These are phyloP conservation scores for Cadophora sp. DNA, from an alignment of 2,329 filamentous ascomycete genomes.

Conservation along the genomic window DNA sequence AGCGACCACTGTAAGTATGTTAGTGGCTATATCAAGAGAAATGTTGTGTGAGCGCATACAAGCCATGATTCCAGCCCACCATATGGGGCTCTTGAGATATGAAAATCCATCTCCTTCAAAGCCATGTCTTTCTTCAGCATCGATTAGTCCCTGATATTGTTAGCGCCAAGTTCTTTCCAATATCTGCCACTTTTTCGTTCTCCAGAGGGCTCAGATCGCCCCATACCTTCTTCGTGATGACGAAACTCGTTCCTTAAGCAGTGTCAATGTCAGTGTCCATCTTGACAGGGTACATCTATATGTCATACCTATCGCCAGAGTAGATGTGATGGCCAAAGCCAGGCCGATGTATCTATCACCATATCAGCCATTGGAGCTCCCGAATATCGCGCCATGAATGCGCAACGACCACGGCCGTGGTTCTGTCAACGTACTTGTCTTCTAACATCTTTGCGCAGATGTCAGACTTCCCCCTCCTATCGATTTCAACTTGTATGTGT, in stretches of 20 bases:
- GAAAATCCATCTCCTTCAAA: constrained; percentile 97
- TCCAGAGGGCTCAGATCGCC: constrained; percentile 25
- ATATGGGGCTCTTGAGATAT: constrained; percentile 92
- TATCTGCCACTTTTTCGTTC: constrained; percentile 5
- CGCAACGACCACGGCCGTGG: constrained; percentile 14
- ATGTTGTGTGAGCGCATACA: constrained; percentile 60
- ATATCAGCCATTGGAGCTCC: constrained; percentile 34
- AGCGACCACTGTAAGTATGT: constrained; percentile 71
- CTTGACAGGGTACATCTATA: constrained; percentile 22
- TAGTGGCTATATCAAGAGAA: constrained; percentile 36
- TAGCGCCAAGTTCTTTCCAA: constrained; percentile 24
- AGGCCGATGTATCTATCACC: constrained; percentile 74
- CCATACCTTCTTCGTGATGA: constrained; percentile 96
- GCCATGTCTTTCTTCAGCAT: constrained; percentile 88
- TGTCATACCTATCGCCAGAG: constrained; percentile 74
- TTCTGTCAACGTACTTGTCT: constrained; percentile 51
- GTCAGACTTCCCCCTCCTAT: constrained; percentile 32
- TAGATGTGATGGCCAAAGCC: constrained; percentile 76
- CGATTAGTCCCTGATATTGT: constrained; percentile 75
- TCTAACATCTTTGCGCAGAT: constrained; percentile 49
- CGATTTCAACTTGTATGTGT: constrained; percentile 34
- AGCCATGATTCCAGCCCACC: constrained; percentile 95
- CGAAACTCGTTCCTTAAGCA: constrained; percentile 86
- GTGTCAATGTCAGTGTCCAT: constrained; percentile 27
- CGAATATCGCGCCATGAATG: constrained; percentile 9